A percentile compares a stretch with the other conserved stretches of the same genome.
Conservation (phyloP, 139 green algal genomes). For the Chlorella sp. region DNA sequence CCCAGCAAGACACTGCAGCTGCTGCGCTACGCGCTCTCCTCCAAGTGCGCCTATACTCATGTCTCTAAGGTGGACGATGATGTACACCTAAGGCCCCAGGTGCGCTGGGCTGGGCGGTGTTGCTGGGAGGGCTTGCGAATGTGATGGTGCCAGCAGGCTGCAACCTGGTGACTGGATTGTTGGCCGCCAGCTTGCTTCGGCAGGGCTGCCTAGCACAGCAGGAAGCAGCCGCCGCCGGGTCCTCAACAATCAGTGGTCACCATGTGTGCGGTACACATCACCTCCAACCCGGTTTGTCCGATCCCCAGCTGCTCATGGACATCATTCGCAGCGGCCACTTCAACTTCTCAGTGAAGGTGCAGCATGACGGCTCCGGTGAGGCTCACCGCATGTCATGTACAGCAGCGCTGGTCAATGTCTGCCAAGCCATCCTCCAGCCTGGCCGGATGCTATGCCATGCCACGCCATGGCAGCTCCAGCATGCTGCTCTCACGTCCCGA, state of each 20-base stretch:
- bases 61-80: constrained; percentile 78
- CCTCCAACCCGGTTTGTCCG: too few species aligned
- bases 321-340: neutral
- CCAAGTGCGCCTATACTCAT: constrained; percentile 60
- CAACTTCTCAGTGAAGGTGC: constrained; percentile 32
- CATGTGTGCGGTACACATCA: too few species aligned
- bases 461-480: neutral
- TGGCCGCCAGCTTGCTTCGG: too few species aligned
- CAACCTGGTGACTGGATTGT: too few species aligned
- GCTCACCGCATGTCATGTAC: too few species aligned
- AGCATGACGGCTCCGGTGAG: constrained; percentile 32
- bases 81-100: constrained; percentile 58
- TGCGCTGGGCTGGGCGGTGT: neutral
- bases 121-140: too few species aligned
- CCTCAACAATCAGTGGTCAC: too few species aligned
- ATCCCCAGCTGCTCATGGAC: constrained; percentile 28
- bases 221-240: too few species aligned
- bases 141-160: too few species aligned
- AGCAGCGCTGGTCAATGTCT: neutral
- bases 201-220: too few species aligned
- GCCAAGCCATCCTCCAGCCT: neutral
- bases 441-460: too few species aligned
- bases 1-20: constrained; percentile 69
- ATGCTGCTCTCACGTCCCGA: too few species aligned
- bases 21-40: constrained; percentile 53